Conservation (phyloP, 2,329 filamentous ascomycete genomes). For the Cryphonectria radicalis region DNA sequence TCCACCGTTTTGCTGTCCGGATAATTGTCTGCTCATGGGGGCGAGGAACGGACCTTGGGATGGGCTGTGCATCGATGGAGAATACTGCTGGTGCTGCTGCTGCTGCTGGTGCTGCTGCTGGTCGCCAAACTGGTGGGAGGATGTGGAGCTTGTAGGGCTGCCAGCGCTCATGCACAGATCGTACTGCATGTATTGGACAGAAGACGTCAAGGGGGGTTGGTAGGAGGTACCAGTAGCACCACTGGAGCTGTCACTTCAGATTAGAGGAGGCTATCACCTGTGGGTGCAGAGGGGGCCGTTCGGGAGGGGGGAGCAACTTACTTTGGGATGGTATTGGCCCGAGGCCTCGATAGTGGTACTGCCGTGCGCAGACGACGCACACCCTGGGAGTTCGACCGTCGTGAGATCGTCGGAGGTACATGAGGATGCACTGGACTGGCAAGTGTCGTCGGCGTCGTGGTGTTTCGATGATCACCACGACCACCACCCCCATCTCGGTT, state of each 20-base stretch:
- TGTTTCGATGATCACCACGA: background rate
- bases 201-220: background rate
- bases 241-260: background rate
- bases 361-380: background rate
- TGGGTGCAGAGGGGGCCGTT: background rate
- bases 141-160: background rate
- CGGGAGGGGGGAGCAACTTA: background rate
- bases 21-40: background rate
- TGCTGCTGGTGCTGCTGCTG: slow-evolving; percentile 2
- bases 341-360: background rate
- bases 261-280: background rate
- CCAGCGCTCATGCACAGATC: background rate
- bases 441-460: background rate
- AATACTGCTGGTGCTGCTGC: background rate
- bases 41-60: background rate
- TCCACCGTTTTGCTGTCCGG: background rate
- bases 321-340: background rate
- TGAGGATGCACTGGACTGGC: background rate
- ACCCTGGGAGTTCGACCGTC: background rate
- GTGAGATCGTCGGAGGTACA: background rate
- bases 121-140: background rate
- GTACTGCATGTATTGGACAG: background rate
- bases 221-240: background rate
- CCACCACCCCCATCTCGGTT: background rate
- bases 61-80: background rate